Evolutionary conservation across 805 yeast genomes (phyloP).

Genomic region (Candida maris): DNA sequence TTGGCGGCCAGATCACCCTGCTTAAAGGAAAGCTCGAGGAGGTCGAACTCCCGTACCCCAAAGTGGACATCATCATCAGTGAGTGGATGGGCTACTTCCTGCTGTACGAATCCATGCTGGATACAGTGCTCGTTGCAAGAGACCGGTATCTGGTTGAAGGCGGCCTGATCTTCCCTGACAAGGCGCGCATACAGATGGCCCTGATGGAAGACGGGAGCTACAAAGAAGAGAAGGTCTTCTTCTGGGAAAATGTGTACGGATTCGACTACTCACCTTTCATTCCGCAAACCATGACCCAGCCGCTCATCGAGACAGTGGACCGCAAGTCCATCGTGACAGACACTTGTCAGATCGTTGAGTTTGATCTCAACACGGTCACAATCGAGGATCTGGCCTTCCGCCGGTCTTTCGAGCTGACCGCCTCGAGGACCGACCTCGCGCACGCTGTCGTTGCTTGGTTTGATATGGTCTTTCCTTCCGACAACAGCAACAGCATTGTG

Average conservation of each 20-base stretch:
- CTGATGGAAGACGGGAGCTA: slow-evolving; percentile 91
- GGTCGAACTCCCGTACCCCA: slow-evolving; percentile 73
- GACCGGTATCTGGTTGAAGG: slow-evolving; percentile 79
- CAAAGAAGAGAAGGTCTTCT: slow-evolving; percentile 85
- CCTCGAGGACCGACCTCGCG: slow-evolving; percentile 73
- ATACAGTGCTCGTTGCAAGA: slow-evolving; percentile 91
- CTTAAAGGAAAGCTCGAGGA: slow-evolving; percentile 94
- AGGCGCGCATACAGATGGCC: slow-evolving; percentile 84
- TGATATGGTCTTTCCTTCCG: slow-evolving; percentile 82
- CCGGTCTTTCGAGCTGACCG: slow-evolving; percentile 63
- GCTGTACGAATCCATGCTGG: slow-evolving; percentile 95
- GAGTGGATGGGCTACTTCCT: slow-evolving; percentile 99
- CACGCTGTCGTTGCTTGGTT: slow-evolving; percentile 95
- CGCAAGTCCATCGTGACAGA: slow-evolving; percentile 69
- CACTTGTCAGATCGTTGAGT: slow-evolving; percentile 64
- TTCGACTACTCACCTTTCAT: slow-evolving; percentile 92
- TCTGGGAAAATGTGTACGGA: slow-evolving; percentile 97
- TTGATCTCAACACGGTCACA: slow-evolving; percentile 86
- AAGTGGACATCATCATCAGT: slow-evolving; percentile 91
- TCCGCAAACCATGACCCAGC: slow-evolving; percentile 84
- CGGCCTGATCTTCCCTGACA: slow-evolving; percentile 93
- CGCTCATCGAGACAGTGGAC: slow-evolving; percentile 93
- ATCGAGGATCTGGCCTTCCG: slow-evolving; percentile 78
- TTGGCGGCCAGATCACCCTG: slow-evolving; percentile 79
- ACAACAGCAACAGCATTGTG: slow-evolving; percentile 51